These are phyloP conservation scores for Picochlorum costavermella DNA, from an alignment of 139 green algal species.

Conservation along the genomic window DNA sequence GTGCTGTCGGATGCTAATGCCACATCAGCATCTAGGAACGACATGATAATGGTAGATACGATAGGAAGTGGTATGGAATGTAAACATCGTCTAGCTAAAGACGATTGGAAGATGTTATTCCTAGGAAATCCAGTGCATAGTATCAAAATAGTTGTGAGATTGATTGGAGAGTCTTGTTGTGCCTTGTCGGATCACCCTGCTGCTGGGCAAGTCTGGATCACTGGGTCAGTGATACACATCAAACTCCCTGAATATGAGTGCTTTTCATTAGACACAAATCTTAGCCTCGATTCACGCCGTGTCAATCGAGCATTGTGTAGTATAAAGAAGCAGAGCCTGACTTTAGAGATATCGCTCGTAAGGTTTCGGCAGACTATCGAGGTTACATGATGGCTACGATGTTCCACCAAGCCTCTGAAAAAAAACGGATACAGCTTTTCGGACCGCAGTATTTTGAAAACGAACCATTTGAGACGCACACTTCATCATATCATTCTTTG, in stretches of 20 bases:
- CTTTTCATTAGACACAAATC: background rate
- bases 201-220: background rate
- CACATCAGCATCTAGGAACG: too few species aligned
- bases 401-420: too few species aligned
- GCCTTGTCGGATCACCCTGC: background rate
- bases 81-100: background rate
- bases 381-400: background rate
- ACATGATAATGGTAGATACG: too few species aligned
- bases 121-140: background rate
- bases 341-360: background rate
- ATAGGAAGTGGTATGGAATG: background rate
- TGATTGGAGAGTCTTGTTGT: background rate
- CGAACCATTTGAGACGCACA: too few species aligned
- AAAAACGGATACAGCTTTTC: too few species aligned
- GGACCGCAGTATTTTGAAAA: too few species aligned
- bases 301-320: background rate
- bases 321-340: background rate
- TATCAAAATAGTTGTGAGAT: background rate
- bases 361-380: background rate
- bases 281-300: background rate
- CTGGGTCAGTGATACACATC: background rate
- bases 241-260: background rate
- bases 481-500: too few species aligned
- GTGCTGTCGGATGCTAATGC: background rate
- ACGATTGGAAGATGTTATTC: background rate